Evolutionary conservation across 805 yeast genomes (phyloP).

Genomic region (Candida silvatica): DNA sequence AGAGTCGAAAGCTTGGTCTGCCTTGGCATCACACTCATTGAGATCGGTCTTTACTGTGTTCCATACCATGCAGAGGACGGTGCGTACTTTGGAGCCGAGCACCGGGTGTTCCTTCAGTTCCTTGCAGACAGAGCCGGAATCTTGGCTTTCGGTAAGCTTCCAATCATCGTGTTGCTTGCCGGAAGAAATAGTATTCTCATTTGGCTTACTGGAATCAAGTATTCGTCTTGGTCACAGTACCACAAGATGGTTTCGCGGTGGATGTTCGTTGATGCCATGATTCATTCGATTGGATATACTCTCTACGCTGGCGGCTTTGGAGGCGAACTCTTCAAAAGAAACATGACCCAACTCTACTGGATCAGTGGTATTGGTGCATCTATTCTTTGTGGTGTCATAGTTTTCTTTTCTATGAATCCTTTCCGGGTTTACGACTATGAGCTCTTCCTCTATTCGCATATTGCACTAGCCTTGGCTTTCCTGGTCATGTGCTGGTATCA

Average conservation of each 20-base stretch:
- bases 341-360: constrained; percentile 10
- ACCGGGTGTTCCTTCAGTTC: constrained; percentile 24
- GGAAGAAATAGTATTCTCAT: constrained; percentile 38
- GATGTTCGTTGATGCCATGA: constrained; percentile 28
- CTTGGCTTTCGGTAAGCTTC: constrained; percentile 30
- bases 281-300: constrained; percentile 32
- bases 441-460: constrained; percentile 48
- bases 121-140: constrained; percentile 31
- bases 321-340: constrained; percentile 5
- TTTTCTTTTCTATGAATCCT: constrained; percentile 39
- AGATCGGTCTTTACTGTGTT: constrained; percentile 15
- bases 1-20: constrained; percentile 25
- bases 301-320: constrained; percentile 5
- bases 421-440: constrained; percentile 54
- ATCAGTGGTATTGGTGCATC: constrained; percentile 32
- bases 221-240: constrained; percentile 36
- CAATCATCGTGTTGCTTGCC: constrained; percentile 35
- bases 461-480: constrained; percentile 44
- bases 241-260: constrained; percentile 63
- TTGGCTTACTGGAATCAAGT: constrained; percentile 35
- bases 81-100: constrained; percentile 21
- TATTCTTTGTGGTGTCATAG: constrained; percentile 31
- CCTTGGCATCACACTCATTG: constrained; percentile 18
- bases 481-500: constrained; percentile 53
- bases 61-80: constrained; percentile 9